These are phyloP conservation scores for Helminthosporium solani DNA, from an alignment of 2,329 filamentous ascomycete species.

Conservation along the genomic window DNA sequence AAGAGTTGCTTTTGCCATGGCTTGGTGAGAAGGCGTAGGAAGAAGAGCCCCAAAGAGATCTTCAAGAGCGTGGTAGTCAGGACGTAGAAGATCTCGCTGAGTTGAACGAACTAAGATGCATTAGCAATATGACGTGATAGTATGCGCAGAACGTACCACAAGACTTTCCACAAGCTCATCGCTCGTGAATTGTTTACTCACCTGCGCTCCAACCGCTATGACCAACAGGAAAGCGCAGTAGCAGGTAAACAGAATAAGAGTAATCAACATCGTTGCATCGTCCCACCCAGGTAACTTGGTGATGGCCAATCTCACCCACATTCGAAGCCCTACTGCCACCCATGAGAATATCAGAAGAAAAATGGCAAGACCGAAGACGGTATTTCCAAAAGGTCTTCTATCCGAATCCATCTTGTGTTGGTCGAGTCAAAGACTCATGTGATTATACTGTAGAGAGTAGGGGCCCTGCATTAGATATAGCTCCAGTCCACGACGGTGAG, in stretches of 20 bases:
- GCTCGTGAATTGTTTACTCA: conserved; percentile 12
- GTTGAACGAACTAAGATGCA: conserved; percentile 30
- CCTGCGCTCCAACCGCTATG: conserved; percentile 16
- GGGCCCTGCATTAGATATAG: background rate
- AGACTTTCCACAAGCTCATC: background rate
- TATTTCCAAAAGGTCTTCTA: conserved; percentile 22
- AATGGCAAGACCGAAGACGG: conserved; percentile 23
- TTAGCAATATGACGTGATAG: background rate
- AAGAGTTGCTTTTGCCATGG: conserved; percentile 33
- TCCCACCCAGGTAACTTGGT: conserved; percentile 39
- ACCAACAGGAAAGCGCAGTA: conserved; percentile 30
- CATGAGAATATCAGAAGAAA: conserved; percentile 31
- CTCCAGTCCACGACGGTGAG: background rate
- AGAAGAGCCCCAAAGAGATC: conserved; percentile 40
- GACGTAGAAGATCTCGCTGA: conserved; percentile 54
- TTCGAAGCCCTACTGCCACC: conserved; percentile 29
- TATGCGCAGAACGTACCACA: conserved; percentile 1
- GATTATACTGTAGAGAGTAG: background rate
- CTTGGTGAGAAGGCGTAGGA: conserved; percentile 35
- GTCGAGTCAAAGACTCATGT: background rate
- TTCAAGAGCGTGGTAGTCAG: conserved; percentile 53
- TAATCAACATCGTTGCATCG: conserved; percentile 33
- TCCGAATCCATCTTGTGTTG: conserved; percentile 6
- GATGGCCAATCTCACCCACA: conserved; percentile 37
- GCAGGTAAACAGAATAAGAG: conserved; percentile 30